Percentiles rank a stretch among this genome's conserved stretches.
Evolutionary conservation across 257 asterid species (phyloP).

Genomic region (Primulina huaijiensis): DNA sequence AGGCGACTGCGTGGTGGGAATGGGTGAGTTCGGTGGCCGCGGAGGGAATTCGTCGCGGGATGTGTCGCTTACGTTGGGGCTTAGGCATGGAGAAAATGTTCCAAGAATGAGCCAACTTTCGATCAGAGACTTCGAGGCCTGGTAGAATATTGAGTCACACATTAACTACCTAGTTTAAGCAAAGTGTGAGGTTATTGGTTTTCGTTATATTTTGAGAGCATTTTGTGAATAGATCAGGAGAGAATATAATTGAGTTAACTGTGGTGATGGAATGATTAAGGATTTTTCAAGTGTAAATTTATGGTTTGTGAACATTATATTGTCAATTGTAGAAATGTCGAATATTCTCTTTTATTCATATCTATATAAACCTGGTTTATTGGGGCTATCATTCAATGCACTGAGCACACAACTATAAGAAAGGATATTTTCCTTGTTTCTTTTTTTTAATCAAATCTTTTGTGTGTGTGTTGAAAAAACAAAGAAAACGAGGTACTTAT

Average conservation of each 20-base stretch:
- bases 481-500: too few species aligned
- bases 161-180: too few species aligned
- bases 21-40: background rate
- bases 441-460: too few species aligned
- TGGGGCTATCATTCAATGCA: too few species aligned
- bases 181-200: background rate
- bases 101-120: slow-evolving; percentile 40
- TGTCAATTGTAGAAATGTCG: background rate
- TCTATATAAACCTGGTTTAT: too few species aligned
- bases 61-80: slow-evolving; percentile 52
- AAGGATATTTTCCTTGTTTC: too few species aligned
- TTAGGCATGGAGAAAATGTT: slow-evolving; percentile 41
- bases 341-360: too few species aligned
- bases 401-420: too few species aligned
- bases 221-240: background rate
- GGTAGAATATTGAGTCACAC: background rate
- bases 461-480: too few species aligned
- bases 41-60: slow-evolving; percentile 29
- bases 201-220: background rate
- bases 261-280: background rate
- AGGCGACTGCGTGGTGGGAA: slow-evolving; percentile 17
- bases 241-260: background rate
- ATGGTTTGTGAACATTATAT: background rate
- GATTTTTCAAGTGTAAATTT: background rate
- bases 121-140: slow-evolving; percentile 36